Evolutionary conservation across 805 yeast species (phyloP), one percentile per base, ranked within the genome.

Genomic region (Lipomyces yamadae): DNA sequence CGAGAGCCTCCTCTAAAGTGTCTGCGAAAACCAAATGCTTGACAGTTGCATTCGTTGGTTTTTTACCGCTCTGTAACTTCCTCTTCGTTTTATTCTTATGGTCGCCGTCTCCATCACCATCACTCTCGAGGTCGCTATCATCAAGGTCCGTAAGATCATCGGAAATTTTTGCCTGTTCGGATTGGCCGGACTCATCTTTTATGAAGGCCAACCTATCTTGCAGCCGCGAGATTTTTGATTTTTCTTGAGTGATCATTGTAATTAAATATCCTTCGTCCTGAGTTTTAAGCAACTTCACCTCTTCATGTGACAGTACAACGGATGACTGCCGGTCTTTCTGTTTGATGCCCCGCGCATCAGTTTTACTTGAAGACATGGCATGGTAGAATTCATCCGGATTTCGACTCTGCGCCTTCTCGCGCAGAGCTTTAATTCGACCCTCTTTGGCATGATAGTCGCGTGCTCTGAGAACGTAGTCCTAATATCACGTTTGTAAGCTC

Each of bases 381-480:
- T 92, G 97, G 78, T 94, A 92, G 80, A 90, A 95, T 78, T 95
- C 99, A 83, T 95, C 99, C 15, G 96, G 96, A 76, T 95, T 95
- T 72, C 92, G 84, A 56, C 83, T 82, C 48, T 83, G 80, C 1
- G 90, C 96, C 76, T 92, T 94, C 54, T 82, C 81, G 71, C 90
- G 86, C 65, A 95, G 83, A 0, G 88, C 82, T 78, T 90, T 90
- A 61, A 95, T 70, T 6, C 85, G 81, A 34, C 82, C 83, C 72
- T 87, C 85, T 72, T 87, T 87, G 69, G 79, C 78, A 73, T 87
- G 90, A 72, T 77, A 87, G 72, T 87, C 88, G 65, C 79, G 81
- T 0, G 97, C 93, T 42, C 88, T 84, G 65, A 84, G 86, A 71
- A 80, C 82, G 82, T 90, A 90, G 76, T 90, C 96, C 78, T 64